phyloP scores from a whole-genome alignment of 768 basidiomycete species.

The Boletus rufocinnamomeus region DNA sequence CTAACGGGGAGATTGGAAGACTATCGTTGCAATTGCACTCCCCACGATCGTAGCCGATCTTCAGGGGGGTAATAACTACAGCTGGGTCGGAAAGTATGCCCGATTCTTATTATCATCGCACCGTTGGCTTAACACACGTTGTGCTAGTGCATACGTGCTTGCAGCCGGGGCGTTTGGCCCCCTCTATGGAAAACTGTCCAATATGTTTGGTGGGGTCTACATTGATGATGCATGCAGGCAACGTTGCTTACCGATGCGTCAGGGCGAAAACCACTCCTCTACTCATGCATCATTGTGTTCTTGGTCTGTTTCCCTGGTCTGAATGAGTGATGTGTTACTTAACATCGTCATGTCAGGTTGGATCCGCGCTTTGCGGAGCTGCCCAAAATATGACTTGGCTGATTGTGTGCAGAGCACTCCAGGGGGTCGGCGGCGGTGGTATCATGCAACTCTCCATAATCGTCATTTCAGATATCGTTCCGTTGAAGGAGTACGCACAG shows the following conservation, averaged over 20 bases:
- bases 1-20: slow-evolving; percentile 35
- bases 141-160: slow-evolving; percentile 68
- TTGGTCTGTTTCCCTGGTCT: slow-evolving; percentile 44
- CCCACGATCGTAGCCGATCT: slow-evolving; percentile 68
- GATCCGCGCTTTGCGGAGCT: slow-evolving; percentile 78
- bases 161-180: slow-evolving; percentile 66
- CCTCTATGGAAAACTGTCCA: slow-evolving; percentile 75
- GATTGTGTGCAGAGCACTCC: slow-evolving; percentile 71
- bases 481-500: slow-evolving; percentile 63
- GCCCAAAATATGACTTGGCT: slow-evolving; percentile 79
- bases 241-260: slow-evolving; percentile 2
- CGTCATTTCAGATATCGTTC: slow-evolving; percentile 80
- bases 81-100: slow-evolving; percentile 68
- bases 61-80: slow-evolving; percentile 62
- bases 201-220: slow-evolving; percentile 41
- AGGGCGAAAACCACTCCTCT: slow-evolving; percentile 72
- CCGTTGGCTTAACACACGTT: not conserved
- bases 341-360: slow-evolving; percentile 45
- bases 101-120: slow-evolving; percentile 1
- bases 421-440: slow-evolving; percentile 82
- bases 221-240: not conserved
- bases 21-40: slow-evolving; percentile 67
- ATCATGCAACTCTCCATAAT: slow-evolving; percentile 76
- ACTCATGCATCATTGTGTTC: slow-evolving; percentile 62
- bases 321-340: not conserved